Percentiles rank a stretch among this genome's conserved stretches.
Evolutionary conservation across 768 basidiomycete species (phyloP).

Genomic region (Hysterangium stoloniferum): DNA sequence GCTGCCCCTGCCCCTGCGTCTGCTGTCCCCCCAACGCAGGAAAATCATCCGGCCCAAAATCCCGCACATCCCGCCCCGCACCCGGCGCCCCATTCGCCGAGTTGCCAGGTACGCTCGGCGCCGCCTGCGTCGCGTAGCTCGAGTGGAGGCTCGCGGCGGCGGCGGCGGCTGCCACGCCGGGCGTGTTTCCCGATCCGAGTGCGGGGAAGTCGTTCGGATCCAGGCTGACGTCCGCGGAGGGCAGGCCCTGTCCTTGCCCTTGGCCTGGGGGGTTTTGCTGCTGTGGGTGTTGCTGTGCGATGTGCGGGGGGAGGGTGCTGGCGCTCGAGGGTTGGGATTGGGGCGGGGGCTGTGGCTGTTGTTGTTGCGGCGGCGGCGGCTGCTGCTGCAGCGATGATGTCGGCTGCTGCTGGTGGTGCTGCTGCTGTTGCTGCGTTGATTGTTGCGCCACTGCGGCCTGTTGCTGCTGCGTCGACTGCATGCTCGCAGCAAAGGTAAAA

Average conservation of each 20-base stretch:
- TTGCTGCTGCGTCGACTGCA: slow-evolving; percentile 43
- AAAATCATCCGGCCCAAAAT: slow-evolving; percentile 86
- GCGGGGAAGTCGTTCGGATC: slow-evolving; percentile 89
- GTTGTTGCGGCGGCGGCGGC: slow-evolving; percentile 21
- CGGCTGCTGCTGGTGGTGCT: slow-evolving; percentile 29
- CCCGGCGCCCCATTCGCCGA: slow-evolving; percentile 27
- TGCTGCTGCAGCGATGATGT: slow-evolving; percentile 19
- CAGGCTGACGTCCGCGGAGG: slow-evolving; percentile 62
- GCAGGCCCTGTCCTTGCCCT: slow-evolving; percentile 31
- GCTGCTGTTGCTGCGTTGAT: slow-evolving; percentile 39
- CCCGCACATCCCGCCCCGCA: slow-evolving; percentile 37
- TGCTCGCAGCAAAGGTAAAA: slow-evolving; percentile 21
- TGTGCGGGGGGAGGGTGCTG: slow-evolving; percentile 47
- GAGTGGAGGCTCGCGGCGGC: slow-evolving; percentile 33
- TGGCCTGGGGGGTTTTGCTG: not conserved
- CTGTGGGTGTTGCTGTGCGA: slow-evolving; percentile 34
- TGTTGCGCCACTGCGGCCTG: slow-evolving; percentile 25
- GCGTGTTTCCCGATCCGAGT: slow-evolving; percentile 55
- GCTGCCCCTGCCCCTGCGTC: slow-evolving; percentile 35
- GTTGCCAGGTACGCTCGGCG: slow-evolving; percentile 44
- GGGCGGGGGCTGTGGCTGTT: slow-evolving; percentile 19
- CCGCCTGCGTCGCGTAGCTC: slow-evolving; percentile 80
- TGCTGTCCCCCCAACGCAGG: slow-evolving; percentile 73
- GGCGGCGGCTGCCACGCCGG: slow-evolving; percentile 28
- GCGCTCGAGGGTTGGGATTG: slow-evolving; percentile 39